Evolutionary conservation across 2,329 filamentous ascomycete species (phyloP), one percentile per base, ranked within the genome.

Genomic region (Alternaria sp.): DNA sequence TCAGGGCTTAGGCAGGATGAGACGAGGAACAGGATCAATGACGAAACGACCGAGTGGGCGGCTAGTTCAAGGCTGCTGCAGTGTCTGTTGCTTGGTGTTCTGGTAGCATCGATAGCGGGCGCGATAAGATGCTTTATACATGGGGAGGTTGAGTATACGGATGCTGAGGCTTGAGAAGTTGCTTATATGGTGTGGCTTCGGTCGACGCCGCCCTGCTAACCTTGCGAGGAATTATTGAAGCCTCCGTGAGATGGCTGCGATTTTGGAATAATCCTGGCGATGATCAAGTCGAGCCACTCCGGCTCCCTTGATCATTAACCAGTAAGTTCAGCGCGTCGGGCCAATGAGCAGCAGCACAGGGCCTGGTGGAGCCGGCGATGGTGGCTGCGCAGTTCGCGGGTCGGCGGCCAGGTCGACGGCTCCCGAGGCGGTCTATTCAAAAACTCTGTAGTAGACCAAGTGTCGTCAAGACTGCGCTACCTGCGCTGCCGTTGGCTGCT

Each of bases 231-330:
- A 65, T 65, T 70, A 77, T 74, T 74, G 74, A 74, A 71, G 71
- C 69, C 73, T 75, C 32, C 45, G 45, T 43, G 47, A 52, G 59
- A 57, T 49, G 58, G 52, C 44, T 30, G 43, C 51, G 44, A 62
- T 55, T 65, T 71, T 72, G 69, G 71, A 76, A 75, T 54, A 74
- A 72, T 71, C 74, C 66, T 72, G 71, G 65, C 61, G 71, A 55
- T 61, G 69, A 78, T 77, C 73, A 67, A 69, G 63, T 74, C 74
- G 70, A 75, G 70, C 68, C 73, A 71, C 68, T 65, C 71, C 64
- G 74, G 70, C 72, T 71, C 64, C 55, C 56, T 55, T 59, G 50
- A 69, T 70, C 64, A 55, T 69, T 45, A 45, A 64, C 67, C 64
- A 69, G 36, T 30, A 54, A 64, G 26, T 45, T 49, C 47, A 45